Conservation (phyloP, 306 rosid species). For the Trifolium pratense region DNA sequence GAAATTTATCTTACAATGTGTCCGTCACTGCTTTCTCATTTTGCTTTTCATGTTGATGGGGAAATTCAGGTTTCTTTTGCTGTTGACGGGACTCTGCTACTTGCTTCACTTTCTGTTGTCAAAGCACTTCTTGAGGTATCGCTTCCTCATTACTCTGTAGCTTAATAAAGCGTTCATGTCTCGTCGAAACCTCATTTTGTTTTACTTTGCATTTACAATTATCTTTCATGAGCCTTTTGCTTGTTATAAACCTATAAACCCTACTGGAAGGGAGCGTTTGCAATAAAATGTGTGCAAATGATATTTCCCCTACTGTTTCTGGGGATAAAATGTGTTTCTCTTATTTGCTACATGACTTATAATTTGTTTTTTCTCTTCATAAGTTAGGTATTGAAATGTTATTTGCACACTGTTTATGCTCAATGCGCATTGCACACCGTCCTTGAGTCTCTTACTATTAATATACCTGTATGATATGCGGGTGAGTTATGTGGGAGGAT, state of each 20-base stretch:
- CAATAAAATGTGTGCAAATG: not conserved
- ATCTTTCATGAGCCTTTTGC: not conserved
- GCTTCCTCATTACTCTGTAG: conserved; percentile 9
- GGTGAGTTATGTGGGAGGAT: not conserved
- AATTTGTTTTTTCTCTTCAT: conserved; percentile 11
- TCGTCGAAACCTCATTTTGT: conserved; percentile 1
- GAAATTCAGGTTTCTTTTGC: conserved; percentile 75
- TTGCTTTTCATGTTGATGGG: conserved; percentile 30
- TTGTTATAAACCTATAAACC: not conserved
- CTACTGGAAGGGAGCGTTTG: conserved; percentile 4
- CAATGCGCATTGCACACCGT: not conserved
- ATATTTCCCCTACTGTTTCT: not conserved
- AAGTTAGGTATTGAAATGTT: conserved; percentile 28
- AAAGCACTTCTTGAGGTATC: conserved; percentile 88
- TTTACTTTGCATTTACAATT: not conserved
- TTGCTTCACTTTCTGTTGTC: conserved; percentile 69
- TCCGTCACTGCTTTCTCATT: conserved; percentile 12
- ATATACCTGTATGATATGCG: not conserved
- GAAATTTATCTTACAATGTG: not conserved
- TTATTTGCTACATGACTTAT: not conserved
- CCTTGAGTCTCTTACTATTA: not conserved
- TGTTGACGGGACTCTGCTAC: conserved; percentile 73
- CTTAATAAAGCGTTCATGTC: conserved; percentile 19
- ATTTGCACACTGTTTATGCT: too few relatives aligned
- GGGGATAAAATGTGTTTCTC: not conserved